phyloP scores from a whole-genome alignment of 169 alveolate species.

The Eimeria sp. region DNA sequence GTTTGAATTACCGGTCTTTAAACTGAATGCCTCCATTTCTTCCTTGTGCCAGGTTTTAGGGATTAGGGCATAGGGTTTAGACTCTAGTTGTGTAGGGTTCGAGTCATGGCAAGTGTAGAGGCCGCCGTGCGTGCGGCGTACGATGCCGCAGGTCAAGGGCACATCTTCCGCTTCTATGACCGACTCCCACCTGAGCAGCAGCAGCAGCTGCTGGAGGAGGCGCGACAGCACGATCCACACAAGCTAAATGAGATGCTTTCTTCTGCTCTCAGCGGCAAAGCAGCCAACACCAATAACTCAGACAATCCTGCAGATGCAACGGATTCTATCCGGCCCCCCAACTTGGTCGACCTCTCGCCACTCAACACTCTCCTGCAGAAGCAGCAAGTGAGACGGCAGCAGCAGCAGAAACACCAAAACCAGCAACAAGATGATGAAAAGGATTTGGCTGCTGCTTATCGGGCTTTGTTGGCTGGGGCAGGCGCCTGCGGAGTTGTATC shows the following conservation, averaged over 20 bases:
- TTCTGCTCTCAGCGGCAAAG: not conserved
- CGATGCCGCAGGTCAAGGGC: slow-evolving; percentile 20
- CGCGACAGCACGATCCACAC: not conserved
- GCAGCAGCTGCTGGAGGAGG: slow-evolving; percentile 26
- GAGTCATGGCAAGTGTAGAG: not conserved
- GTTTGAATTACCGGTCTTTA: too few relatives aligned
- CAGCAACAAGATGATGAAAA: not conserved
- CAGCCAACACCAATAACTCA: not conserved
- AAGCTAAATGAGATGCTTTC: not conserved
- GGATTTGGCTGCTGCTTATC: not conserved
- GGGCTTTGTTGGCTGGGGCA: not conserved
- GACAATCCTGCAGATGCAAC: too few relatives aligned
- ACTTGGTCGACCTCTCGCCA: not conserved
- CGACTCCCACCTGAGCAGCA: not conserved
- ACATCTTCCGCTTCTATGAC: slow-evolving; percentile 16
- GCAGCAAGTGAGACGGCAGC: slow-evolving; percentile 1
- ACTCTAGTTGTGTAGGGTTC: not conserved
- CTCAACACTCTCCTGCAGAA: not conserved
- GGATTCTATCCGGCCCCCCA: not conserved
- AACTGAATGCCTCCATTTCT: not conserved
- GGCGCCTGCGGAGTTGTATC: not conserved
- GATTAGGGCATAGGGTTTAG: not conserved
- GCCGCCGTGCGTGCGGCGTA: slow-evolving; percentile 5
- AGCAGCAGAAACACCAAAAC: not conserved
- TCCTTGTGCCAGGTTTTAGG: not conserved